Conservation (phyloP, 2,329 filamentous ascomycete genomes). For the Cladosporium cucumerinum region DNA sequence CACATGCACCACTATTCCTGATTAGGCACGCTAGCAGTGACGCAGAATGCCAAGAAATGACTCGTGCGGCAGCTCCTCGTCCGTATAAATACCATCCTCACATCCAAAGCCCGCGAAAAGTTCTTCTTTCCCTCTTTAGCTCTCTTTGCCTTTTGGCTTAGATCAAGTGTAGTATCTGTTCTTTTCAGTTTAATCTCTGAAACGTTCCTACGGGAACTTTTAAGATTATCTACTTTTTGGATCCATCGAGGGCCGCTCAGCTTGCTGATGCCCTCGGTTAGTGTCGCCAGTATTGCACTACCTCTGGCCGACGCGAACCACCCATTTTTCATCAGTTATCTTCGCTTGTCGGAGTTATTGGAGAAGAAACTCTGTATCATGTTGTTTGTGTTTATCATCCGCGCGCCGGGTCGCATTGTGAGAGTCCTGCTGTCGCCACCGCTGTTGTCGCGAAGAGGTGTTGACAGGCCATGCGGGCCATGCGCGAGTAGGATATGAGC, state of each 20-base stretch:
- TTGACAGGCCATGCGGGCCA: not conserved
- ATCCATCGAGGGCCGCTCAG: conserved; percentile 13
- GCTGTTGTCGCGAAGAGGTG: not conserved
- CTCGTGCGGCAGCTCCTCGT: not conserved
- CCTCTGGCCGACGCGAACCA: conserved; percentile 15
- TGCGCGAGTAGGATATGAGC: not conserved
- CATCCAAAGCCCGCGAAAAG: too few relatives aligned
- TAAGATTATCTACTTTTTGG: conserved; percentile 16
- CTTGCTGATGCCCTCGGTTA: conserved; percentile 17
- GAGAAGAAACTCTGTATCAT: conserved; percentile 4
- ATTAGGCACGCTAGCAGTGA: not conserved
- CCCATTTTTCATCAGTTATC: conserved; percentile 13
- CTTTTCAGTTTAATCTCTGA: conserved; percentile 18
- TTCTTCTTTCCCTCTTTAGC: not conserved
- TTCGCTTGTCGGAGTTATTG: conserved; percentile 10
- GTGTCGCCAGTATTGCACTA: conserved; percentile 17
- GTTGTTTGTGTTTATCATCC: not conserved
- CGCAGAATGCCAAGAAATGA: not conserved
- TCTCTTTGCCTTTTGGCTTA: conserved; percentile 16
- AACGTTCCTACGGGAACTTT: conserved; percentile 11
- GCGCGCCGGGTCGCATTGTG: not conserved
- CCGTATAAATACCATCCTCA: not conserved
- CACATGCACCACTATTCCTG: not conserved
- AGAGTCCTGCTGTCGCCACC: not conserved
- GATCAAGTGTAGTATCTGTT: conserved; percentile 18